Percentiles rank a stretch among this genome's conserved stretches.
These are phyloP conservation scores for Serendipita sp. DNA, from an alignment of 768 basidiomycete species.

Conservation along the genomic window DNA sequence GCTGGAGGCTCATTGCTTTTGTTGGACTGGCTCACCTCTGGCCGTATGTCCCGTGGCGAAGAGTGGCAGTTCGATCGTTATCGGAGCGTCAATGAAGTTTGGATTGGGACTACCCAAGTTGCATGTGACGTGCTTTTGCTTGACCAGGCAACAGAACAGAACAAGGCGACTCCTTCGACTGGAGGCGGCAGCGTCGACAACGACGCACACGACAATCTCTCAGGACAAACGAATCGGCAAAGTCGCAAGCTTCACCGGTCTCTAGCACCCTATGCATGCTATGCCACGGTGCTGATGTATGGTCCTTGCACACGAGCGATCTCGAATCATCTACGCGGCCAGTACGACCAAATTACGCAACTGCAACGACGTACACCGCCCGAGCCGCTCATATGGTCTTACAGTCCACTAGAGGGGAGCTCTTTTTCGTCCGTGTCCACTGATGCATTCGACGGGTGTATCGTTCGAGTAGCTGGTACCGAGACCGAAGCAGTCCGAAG, in stretches of 20 bases:
- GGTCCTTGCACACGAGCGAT: conserved; percentile 45
- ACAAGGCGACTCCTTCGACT: not conserved
- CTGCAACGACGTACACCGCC: conserved; percentile 36
- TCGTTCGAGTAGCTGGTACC: conserved; percentile 59
- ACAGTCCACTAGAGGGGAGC: conserved; percentile 38
- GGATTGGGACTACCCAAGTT: conserved; percentile 44
- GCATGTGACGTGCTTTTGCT: conserved; percentile 69
- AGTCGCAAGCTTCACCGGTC: conserved; percentile 33
- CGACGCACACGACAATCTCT: conserved; percentile 9
- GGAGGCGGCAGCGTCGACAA: conserved; percentile 13
- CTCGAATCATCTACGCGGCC: conserved; percentile 30
- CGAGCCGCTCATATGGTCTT: conserved; percentile 63
- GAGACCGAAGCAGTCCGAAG: conserved; percentile 60
- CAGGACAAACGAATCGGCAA: conserved; percentile 18
- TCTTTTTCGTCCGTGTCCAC: too few species aligned
- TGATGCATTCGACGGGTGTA: conserved; percentile 23
- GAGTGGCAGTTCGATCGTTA: conserved; percentile 83
- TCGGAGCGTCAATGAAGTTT: conserved; percentile 72
- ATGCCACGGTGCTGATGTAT: conserved; percentile 69
- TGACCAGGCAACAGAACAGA: conserved; percentile 25
- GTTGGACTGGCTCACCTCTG: conserved; percentile 87
- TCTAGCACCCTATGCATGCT: conserved; percentile 74
- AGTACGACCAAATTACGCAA: conserved; percentile 43
- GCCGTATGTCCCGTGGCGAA: conserved; percentile 67
- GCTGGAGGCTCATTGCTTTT: conserved; percentile 47